Base-by-base conservation (phyloP, 2,329 filamentous ascomycete genomes). In the Fusarium lyarnte region DNA sequence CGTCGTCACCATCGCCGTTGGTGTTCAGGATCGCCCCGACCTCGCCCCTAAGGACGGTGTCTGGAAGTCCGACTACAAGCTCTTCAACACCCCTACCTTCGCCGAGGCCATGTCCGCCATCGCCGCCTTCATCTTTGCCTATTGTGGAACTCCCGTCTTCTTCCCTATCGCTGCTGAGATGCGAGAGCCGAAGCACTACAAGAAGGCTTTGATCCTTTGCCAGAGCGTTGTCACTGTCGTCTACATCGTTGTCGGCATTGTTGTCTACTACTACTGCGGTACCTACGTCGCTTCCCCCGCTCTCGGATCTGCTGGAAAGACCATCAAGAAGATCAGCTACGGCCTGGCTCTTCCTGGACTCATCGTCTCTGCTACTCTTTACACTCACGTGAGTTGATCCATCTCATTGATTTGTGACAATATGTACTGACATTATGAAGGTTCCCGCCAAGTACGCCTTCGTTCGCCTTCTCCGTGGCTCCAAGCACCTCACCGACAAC, bases 261-360 rank as follows among this genome's bases (percentile, higher is more conserved):
- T 86, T 1, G 81, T 86, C 6, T 86, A 86, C 77, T 82, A 82
- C 59, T 86, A 79, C 74, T 85, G 83, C 69, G 85, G 85, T 2
- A 83, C 82, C 2, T 85, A 82, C 54, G 83, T 87, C 4, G 82
- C 84, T 1, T 85, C 84, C 1, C 85, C 85, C 0, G 84, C 85
- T n/a, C 80, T 87, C 8, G 85, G 84, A 12, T 85, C 83, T 7
- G 85, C 84, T 3, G 85, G 85, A 9, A 33, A 58, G 3, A 66
- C 75, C 1, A 77, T 85, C 57, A 86, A 86, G 79, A 85, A 82
- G 68, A 72, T 85, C 23, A 79, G 77, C 61, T 87, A 87, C 55
- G 85, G 83, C 3, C 55, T 81, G 0, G 78, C 79, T 17, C 66
- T 80, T 7, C 79, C 79, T 1, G 79, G 79, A 27, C 72, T 80